Evolutionary conservation across 305 asterid species (phyloP), one percentile per base, ranked within the genome.

Genomic region (Rubia peregrina): DNA sequence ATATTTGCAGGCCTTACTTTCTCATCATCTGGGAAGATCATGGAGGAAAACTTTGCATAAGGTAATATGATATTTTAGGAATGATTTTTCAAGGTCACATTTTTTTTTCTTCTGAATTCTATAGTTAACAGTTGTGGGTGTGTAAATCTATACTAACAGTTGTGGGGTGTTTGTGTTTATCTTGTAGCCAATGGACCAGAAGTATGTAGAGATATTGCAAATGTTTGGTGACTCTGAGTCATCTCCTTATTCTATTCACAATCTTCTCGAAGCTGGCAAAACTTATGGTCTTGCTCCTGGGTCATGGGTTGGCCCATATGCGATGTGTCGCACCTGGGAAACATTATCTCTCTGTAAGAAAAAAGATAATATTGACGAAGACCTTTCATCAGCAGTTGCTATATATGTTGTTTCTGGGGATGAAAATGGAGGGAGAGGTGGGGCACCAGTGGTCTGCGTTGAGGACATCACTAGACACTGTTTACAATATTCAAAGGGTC

Each of bases 221-320:
- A 89, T 89, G 67, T 91, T 94, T 79, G 98, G 95, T 46, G 99
- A 94, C 83, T 81, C 90, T 26, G 92, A 87, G 68, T 91, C 80
- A 30, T 84, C 99, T n/a, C 86, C 95, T 51, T 91, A 83, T 80
- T 94, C 99, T 59, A 84, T 94, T 77, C 99, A 94, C 87, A 88
- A 88, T 85, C 99, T 94, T 86, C 97, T 94, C 40, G 79, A 87
- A 87, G 92, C 88, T 62, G 99, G 99, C 69, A 85, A 83, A 80
- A 80, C 84, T 53, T 94, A 89, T 77, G 98, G 91, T 43, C 96
- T 94, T 78, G 87, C 96, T 74, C 91, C 95, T 17, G 99, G 99
- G 62, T 91, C 99, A 67, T 94, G 99, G 99, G 88, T 94, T 42
- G 98, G 99, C 30, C 99, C 99, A 0, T 94, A 94, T 79, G 99